Conservation (phyloP, 305 asterid species). For the Caryopteris hybrid region DNA sequence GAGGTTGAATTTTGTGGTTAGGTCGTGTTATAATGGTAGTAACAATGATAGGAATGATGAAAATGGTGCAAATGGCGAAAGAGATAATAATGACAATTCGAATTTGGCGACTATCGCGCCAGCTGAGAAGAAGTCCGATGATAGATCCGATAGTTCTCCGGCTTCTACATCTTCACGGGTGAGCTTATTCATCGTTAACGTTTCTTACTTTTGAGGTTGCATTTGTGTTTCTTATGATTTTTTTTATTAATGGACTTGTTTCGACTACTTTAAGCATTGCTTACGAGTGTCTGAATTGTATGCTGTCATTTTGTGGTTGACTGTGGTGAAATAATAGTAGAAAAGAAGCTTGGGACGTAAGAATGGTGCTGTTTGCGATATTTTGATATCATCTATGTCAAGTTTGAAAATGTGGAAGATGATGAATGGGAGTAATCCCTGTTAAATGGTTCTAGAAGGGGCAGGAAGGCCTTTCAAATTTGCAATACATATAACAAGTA, state of each 20-base stretch:
- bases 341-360: background rate
- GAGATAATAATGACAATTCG: conserved; percentile 34
- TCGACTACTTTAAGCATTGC: background rate
- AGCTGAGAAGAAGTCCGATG: conserved; percentile 32
- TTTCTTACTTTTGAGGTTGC: background rate
- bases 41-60: conserved; percentile 20
- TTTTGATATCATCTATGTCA: background rate
- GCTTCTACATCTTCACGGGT: conserved; percentile 32
- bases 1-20: conserved; percentile 31
- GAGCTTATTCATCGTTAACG: background rate
- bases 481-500: background rate
- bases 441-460: background rate
- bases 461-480: background rate
- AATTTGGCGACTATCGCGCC: conserved; percentile 38
- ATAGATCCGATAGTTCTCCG: conserved; percentile 19
- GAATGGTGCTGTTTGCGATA: background rate
- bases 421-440: background rate
- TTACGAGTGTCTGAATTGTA: background rate
- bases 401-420: background rate
- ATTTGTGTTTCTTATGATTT: background rate
- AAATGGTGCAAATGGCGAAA: conserved; percentile 16
- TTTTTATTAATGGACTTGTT: background rate
- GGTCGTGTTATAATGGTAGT: conserved; percentile 31
- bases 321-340: background rate
- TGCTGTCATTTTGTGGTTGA: background rate